These are phyloP conservation scores for Cystobasidium ongulense DNA, from an alignment of 768 basidiomycete genomes.

Conservation along the genomic window DNA sequence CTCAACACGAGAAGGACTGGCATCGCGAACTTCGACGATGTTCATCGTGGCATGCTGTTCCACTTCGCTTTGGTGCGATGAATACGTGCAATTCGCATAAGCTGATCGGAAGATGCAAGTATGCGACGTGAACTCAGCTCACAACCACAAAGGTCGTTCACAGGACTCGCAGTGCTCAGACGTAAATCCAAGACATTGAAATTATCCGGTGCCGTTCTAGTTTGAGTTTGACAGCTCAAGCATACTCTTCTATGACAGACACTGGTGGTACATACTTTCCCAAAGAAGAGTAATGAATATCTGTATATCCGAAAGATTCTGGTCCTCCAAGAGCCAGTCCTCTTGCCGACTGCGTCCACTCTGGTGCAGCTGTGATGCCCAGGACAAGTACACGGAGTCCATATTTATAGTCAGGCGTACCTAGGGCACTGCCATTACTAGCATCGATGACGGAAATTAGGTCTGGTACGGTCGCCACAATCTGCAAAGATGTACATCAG, in stretches of 20 bases:
- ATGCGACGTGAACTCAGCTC: too few relatives aligned
- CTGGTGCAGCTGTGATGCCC: slow-evolving; percentile 51
- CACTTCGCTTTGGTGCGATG: too few relatives aligned
- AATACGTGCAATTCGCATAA: too few relatives aligned
- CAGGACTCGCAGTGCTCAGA: too few relatives aligned
- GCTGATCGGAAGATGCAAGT: too few relatives aligned
- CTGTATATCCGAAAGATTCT: slow-evolving; percentile 51
- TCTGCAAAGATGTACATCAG: slow-evolving; percentile 41
- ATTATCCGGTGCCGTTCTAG: too few relatives aligned
- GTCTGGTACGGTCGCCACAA: slow-evolving; percentile 58
- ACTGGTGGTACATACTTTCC: slow-evolving; percentile 3
- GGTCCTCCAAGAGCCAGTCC: slow-evolving; percentile 55
- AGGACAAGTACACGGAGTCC: slow-evolving; percentile 57
- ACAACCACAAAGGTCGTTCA: too few relatives aligned
- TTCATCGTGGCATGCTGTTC: too few relatives aligned
- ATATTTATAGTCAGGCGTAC: slow-evolving; percentile 59
- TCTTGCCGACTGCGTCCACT: slow-evolving; percentile 52
- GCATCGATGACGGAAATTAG: slow-evolving; percentile 59
- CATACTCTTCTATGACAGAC: slow-evolving; percentile 15
- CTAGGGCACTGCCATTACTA: slow-evolving; percentile 56
- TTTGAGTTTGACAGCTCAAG: too few relatives aligned
- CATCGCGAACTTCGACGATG: too few relatives aligned
- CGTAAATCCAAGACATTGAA: too few relatives aligned
- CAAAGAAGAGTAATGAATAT: slow-evolving; percentile 1
- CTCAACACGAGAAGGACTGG: background rate